Base-by-base conservation (phyloP, 2,329 filamentous ascomycete genomes). In the Albifimbria verrucaria region DNA sequence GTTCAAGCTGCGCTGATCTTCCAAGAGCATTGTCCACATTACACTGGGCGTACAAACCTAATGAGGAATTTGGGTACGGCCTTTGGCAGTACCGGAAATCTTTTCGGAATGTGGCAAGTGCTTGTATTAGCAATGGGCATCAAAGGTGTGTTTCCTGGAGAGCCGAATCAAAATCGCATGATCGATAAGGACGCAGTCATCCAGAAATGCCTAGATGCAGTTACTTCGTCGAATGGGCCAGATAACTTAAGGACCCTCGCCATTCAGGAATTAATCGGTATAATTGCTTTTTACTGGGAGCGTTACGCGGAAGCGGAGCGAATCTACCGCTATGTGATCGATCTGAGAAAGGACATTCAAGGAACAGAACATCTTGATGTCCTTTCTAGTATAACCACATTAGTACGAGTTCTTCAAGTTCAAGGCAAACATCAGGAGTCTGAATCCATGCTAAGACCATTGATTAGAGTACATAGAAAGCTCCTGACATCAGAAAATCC, bases 391-490 rank as follows among this genome's bases (percentile, higher is more conserved):
- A 55, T 59, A 45, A 54, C 49, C 12, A 56, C 55, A 39, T 49
- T 63, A 10, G 61, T 48, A 50, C 12, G 5, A 28, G 10, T 36
- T 44, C 18, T 57, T 41, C 11, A 9, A 9, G 2, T 5, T 1
- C n/a, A 52, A 46, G 55, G 56, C 2, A 52, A 53, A 36, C 55
- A 58, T 24, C 3, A 56, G 20, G 55, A 62, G 49, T 62, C 60
- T 24, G 57, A 60, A 45, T 23, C 52, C 42, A 51, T 59, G 9
- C 23, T 56, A 43, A 36, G 44, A 36, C 51, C 54, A 22, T 42
- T 36, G 17, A 24, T 64, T 4, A 44, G 58, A 24, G 15, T 54
- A 18, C 32, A 15, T 7, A 20, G 53, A 26, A 57, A 50, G 50
- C 36, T 54, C 9, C 23, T 57, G 5, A 57, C 57, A 7, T n/a